Evolutionary conservation across 1,284 basidiomycete genomes (phyloP).

Genomic region (Apiotrichum veenhuisii): DNA sequence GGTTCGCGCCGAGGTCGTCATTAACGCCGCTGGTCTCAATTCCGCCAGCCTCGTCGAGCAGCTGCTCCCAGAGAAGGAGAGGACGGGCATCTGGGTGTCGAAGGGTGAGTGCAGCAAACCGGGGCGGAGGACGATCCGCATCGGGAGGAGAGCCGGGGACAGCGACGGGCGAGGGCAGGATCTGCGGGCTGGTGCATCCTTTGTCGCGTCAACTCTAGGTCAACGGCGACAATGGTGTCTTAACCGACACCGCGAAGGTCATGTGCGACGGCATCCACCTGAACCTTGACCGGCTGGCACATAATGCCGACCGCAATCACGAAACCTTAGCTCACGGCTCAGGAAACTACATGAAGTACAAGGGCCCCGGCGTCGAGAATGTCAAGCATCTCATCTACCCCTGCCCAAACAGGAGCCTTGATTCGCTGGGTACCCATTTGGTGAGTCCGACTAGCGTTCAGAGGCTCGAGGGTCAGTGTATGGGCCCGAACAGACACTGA

Average conservation of each 20-base stretch:
- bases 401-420: constrained; percentile 63
- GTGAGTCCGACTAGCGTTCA: constrained; percentile 24
- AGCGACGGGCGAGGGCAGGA: too few species aligned
- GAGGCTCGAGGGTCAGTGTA: not conserved
- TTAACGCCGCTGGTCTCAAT: constrained; percentile 85
- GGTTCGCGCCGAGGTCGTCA: constrained; percentile 75
- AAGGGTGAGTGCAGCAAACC: constrained; percentile 51
- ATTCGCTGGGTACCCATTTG: constrained; percentile 80
- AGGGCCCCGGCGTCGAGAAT: constrained; percentile 63
- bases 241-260: not conserved
- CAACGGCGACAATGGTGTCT: too few species aligned
- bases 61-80: constrained; percentile 57
- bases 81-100: constrained; percentile 68
- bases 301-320: not conserved
- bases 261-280: not conserved
- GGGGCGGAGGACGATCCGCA: too few species aligned
- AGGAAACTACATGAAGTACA: constrained; percentile 81
- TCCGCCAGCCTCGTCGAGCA: constrained; percentile 68
- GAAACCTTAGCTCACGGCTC: constrained; percentile 6
- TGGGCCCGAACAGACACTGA: not conserved
- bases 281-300: too few species aligned
- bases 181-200: too few species aligned
- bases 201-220: not conserved
- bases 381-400: constrained; percentile 82
- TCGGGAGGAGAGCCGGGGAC: too few species aligned